phyloP scores from a whole-genome alignment of 164 flowering plant genomes.

The Platanus orientalis region DNA sequence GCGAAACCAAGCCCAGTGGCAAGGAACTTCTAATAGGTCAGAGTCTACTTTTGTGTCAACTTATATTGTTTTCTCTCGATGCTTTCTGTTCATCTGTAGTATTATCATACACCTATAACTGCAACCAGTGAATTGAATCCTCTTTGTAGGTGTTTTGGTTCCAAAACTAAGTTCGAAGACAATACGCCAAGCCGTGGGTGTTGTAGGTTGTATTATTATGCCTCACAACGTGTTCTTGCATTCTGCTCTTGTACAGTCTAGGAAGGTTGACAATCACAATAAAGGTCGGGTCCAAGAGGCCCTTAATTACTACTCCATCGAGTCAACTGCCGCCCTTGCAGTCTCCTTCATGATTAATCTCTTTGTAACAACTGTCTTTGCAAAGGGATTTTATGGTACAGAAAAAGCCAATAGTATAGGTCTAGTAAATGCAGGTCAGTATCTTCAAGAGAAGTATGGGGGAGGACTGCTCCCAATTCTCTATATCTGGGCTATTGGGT shows the following conservation, averaged over 20 bases:
- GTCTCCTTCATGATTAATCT: constrained; percentile 78
- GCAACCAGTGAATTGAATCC: constrained; percentile 2
- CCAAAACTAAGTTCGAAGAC: constrained; percentile 86
- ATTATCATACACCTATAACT: not conserved
- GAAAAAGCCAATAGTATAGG: constrained; percentile 61
- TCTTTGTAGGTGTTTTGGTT: constrained; percentile 56
- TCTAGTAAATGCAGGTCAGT: constrained; percentile 85
- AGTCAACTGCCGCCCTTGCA: constrained; percentile 63
- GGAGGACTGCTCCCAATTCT: constrained; percentile 79
- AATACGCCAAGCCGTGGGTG: constrained; percentile 82
- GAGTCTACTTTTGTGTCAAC: not conserved
- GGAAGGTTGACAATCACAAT: constrained; percentile 53
- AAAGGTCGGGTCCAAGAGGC: constrained; percentile 81
- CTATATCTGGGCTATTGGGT: constrained; percentile 87
- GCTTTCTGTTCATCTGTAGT: not conserved
- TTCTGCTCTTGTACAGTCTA: constrained; percentile 91
- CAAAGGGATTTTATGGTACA: constrained; percentile 75
- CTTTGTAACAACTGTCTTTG: constrained; percentile 83
- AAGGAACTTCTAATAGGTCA: constrained; percentile 71
- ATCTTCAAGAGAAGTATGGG: constrained; percentile 78
- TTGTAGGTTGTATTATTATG: constrained; percentile 90
- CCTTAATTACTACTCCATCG: constrained; percentile 72
- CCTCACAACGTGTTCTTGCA: constrained; percentile 91
- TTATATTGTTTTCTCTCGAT: not conserved
- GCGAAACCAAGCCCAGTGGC: constrained; percentile 69